Base-by-base conservation (phyloP, 2,329 filamentous ascomycete genomes). In the Aspergillus sp. region DNA sequence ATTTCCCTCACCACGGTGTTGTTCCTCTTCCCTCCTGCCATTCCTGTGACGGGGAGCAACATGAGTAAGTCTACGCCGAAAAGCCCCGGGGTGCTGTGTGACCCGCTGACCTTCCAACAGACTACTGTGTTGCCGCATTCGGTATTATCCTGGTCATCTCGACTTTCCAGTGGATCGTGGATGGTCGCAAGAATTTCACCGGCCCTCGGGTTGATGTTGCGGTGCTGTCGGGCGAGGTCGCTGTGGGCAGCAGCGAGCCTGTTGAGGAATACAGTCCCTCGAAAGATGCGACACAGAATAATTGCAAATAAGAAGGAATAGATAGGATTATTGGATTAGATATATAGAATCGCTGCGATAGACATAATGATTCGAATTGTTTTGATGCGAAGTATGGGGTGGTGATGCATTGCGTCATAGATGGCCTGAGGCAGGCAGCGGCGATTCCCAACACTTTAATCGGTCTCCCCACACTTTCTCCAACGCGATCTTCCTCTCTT, bases 1-100 rank as follows among this genome's bases (percentile, higher is more conserved):
- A 82, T 86, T 1, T 72, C 83, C 11, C 67, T 91, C n/a, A 91
- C 88, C 0, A 90, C 87, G 0, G 83, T 90, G 1, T 77, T 91
- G 0, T 91, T 91, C 71, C 78, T 90, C 17, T 89, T 91, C 70
- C 88, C 88, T 3, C 88, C 88, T 0, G 79, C 78, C 6, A 64
- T 85, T 3, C 86, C 86, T 0, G 85, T 87, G 2, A 84, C 83
- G 0, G 77, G 79, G 0, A 82, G 73, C 59, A 89, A 82, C 71
- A 91, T 91, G 88, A 91, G 81, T 80, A 73, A 62, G 76, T 72
- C 29, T 16, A 10, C 14, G 9, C n/a, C n/a, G n/a, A 5, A 9
- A 10, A 21, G 3, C 20, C 32, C 34, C 2, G 11, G 20, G 21
- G 1, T 16, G 10, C 10, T 14, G 5, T 20, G 11, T 7, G 4